Conservation (phyloP, 768 basidiomycete genomes). For the Nidula microcarpa region DNA sequence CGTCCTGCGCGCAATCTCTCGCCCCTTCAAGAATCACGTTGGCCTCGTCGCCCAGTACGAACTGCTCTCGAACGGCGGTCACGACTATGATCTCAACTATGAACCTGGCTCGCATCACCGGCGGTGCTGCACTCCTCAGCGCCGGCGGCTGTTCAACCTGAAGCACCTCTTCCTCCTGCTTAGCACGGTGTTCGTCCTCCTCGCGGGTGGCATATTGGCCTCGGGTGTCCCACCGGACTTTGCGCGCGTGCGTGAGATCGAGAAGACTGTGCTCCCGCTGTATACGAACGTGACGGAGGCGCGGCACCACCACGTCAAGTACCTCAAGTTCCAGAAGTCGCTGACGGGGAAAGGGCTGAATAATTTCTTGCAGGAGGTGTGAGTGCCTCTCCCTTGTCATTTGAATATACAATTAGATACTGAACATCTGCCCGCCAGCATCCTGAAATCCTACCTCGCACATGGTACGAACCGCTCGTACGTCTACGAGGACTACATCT, state of each 20-base stretch:
- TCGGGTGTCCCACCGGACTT: slow-evolving; percentile 38
- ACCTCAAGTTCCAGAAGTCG: slow-evolving; percentile 50
- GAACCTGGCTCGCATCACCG: no score
- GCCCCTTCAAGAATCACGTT: no score
- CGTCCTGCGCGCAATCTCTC: no score
- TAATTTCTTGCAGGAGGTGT: slow-evolving; percentile 62
- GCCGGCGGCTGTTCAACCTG: not conserved
- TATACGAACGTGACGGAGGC: not conserved
- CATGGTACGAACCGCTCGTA: slow-evolving; percentile 46
- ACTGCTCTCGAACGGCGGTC: no score
- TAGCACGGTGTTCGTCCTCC: slow-evolving; percentile 4
- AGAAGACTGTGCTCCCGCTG: not conserved
- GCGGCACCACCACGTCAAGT: slow-evolving; percentile 21
- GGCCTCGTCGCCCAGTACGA: no score
- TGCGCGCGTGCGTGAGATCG: slow-evolving; percentile 25
- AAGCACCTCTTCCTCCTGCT: not conserved
- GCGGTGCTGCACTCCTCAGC: no score
- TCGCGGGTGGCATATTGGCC: slow-evolving; percentile 23
- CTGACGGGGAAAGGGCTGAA: slow-evolving; percentile 61
- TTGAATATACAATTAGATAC: not conserved
- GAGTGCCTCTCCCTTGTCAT: slow-evolving; percentile 25
- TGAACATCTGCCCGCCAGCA: slow-evolving; percentile 26
- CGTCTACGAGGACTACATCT: slow-evolving; percentile 61
- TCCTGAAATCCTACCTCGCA: slow-evolving; percentile 53
- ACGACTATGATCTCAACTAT: no score